Evolutionary conservation across 148 eudicot genomes (phyloP), one percentile per base, ranked within the genome.

Genomic region (Persicaria maculosa): DNA sequence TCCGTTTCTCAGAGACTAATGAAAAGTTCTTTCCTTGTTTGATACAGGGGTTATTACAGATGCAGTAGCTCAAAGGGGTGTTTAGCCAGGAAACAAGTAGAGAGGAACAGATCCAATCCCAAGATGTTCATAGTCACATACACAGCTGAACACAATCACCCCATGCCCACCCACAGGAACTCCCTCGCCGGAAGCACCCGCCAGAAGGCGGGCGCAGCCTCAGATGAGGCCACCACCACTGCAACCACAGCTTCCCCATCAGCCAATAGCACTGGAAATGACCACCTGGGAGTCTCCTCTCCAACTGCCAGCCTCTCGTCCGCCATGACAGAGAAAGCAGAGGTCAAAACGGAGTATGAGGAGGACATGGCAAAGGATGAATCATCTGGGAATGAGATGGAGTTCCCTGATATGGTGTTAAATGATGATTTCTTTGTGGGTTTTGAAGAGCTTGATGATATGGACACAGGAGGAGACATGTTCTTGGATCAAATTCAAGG

Each of bases 81-180:
- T 80, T 58, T 78, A 75, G 90, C 90, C 46, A 78, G 91, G 44
- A 88, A 88, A 79, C 91, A 88, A 82, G 91, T 88, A 80, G 91
- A 88, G 84, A 79, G 88, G 20, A 81, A 82, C 75, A 82, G 84
- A 85, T 84, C 90, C 78, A 85, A 88, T 81, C 92, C 92, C 55
- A 80, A 79, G 52, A 83, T 81, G 84, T 88, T 88, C 70, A 83
- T 88, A 5, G 80, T 88, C 44, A 86, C 92, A 47, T 88, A 84
- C 85, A 88, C 92, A 11, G 84, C 80, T 44, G 92, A 88, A 36
- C 92, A 88, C 82, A 86, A 79, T 74, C 92, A 86, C 80, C 88
- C 88, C 0, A 82, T 86, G 64, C 92, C 92, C 0, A 83, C 84
- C 11, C 87, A 86, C 79, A 84, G 87, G 81, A 85, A 86, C 75